Evolutionary conservation across 1,139 yeast genomes (phyloP).

Genomic region (Taphrina confusa): DNA sequence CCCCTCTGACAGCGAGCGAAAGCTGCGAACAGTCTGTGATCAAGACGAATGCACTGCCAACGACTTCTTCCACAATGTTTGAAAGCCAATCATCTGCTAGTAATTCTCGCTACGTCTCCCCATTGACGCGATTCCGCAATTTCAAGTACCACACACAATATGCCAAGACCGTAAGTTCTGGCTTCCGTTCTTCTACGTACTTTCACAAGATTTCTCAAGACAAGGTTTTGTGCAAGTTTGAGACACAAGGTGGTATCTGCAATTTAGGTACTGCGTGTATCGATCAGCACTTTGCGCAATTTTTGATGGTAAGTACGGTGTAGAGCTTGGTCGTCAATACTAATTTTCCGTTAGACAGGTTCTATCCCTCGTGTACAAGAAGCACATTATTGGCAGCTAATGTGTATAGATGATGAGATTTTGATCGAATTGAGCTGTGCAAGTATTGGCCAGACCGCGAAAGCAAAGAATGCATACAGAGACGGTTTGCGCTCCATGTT

Average conservation of each 20-base stretch:
- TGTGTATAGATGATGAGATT: conserved; percentile 25
- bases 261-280: conserved; percentile 8
- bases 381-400: conserved; percentile 1
- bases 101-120: conserved; percentile 1
- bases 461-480: conserved; percentile 18
- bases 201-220: conserved; percentile 24
- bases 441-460: conserved; percentile 1
- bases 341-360: conserved; percentile 7
- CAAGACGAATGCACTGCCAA: no score
- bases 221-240: conserved; percentile 9
- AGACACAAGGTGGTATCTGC: conserved; percentile 18
- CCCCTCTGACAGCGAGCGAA: no score
- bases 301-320: conserved; percentile 9
- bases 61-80: no score
- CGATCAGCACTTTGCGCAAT: conserved; percentile 18
- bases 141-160: conserved; percentile 24
- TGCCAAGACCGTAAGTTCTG: background rate
- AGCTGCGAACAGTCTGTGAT: no score
- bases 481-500: conserved; percentile 19
- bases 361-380: background rate
- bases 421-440: conserved; percentile 28
- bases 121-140: conserved; percentile 5
- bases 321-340: background rate
- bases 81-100: no score
- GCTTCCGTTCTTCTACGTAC: conserved; percentile 17